Conservation (phyloP, 1,139 yeast genomes). For the Nakaseomyces uthaithaninus region DNA sequence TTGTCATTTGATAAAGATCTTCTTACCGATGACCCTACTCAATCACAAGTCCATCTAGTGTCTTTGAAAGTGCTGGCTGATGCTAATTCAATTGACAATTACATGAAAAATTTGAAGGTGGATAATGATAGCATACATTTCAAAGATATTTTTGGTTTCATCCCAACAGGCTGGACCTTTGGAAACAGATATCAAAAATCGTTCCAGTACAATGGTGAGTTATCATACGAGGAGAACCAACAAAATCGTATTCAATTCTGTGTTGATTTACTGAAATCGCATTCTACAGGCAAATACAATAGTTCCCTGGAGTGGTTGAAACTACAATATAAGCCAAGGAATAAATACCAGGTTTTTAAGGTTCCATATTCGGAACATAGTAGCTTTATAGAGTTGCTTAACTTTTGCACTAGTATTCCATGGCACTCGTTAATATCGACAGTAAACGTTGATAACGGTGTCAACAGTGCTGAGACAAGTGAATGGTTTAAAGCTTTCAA, state of each 20-base stretch:
- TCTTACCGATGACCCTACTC: constrained; percentile 38
- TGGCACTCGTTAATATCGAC: constrained; percentile 64
- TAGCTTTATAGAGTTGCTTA: constrained; percentile 68
- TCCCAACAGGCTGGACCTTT: constrained; percentile 89
- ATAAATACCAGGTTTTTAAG: constrained; percentile 42
- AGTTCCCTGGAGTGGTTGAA: constrained; percentile 7
- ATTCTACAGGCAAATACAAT: constrained; percentile 17
- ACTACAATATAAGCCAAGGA: constrained; percentile 30
- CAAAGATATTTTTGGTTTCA: constrained; percentile 52
- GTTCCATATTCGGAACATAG: constrained; percentile 94
- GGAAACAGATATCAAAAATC: constrained; percentile 14
- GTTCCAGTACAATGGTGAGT: constrained; percentile 9
- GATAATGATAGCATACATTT: not conserved
- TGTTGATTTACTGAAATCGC: constrained; percentile 11
- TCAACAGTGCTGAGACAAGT: constrained; percentile 25
- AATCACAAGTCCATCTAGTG: constrained; percentile 61
- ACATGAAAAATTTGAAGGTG: constrained; percentile 43
- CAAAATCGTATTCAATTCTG: constrained; percentile 15
- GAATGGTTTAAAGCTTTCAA: constrained; percentile 44
- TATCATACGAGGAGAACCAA: constrained; percentile 7
- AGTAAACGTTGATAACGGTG: constrained; percentile 47
- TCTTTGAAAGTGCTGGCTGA: constrained; percentile 47
- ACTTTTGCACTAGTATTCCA: constrained; percentile 48
- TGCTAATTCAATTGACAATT: constrained; percentile 37
- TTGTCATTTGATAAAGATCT: constrained; percentile 18